Base-by-base conservation (phyloP, 2,329 filamentous ascomycete species). In the Metarhizium guizhouense region DNA sequence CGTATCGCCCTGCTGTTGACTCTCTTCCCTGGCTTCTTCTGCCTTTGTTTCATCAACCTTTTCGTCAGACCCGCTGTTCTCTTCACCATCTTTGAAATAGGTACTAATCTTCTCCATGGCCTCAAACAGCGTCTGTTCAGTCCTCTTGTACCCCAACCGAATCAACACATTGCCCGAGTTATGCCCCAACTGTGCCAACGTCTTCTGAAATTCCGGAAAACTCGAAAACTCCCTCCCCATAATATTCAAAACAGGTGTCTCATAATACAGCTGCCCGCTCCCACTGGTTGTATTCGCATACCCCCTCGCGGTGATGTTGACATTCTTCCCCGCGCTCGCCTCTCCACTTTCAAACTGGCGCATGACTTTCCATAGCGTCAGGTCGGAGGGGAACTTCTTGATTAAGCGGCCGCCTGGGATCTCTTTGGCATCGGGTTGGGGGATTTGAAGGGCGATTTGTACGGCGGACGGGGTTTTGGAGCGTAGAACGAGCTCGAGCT, bases 341-440 rank as follows among this genome's bases (percentile, higher is more conserved):
- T 82, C 80, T 38, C 82, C 85, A 60, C 87, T 87, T 72, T 99
- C 94, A 61, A 97, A 95, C 67, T 94, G 90, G 57, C 94, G 86
- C 56, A 99, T 69, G 32, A 97, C 78, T 62, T 90, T 82, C 94
- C 94, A 99, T 70, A 99, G 69, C 18, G 90, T 89, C 40, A 90
- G 89, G 61, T 90, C 87, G 69, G 88, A 95, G 1, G 92, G 85
- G 58, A 97, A 91, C 67, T 94, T 96, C 67, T 94, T 86, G 55
- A 85, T 83, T 45, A 95, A 72, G 34, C 91, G 84, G 29, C 84
- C 83, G 60, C 82, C 83, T 2, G 84, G 80, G 20, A 81, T 77
- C 51, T 79, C 76, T 48, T 75, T 76, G 20, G 80, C 83, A 66
- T 94, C 87, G 25, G 85, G 82, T 40, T 85, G 79, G 3, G 90